Evolutionary conservation across 306 rosid genomes (phyloP).

Genomic region (Hylodesmum podocarpum): DNA sequence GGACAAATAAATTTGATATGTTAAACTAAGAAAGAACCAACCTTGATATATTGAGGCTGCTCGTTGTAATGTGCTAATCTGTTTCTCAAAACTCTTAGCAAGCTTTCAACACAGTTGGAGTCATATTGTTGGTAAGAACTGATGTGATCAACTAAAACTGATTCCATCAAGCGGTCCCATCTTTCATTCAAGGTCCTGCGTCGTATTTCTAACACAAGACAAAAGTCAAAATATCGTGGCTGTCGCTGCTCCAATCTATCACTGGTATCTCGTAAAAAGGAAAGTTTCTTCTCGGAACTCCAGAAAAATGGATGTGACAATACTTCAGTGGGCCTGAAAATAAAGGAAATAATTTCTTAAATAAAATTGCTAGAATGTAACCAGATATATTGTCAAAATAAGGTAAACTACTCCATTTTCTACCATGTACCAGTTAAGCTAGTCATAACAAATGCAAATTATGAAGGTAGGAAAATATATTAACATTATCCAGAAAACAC

Average conservation of each 20-base stretch:
- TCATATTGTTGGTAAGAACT: conserved; percentile 75
- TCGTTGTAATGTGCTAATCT: no score
- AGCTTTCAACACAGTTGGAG: conserved; percentile 70
- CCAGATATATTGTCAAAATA: background rate
- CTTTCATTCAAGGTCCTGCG: conserved; percentile 59
- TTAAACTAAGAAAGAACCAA: no score
- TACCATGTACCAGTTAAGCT: conserved; percentile 19
- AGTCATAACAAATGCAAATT: background rate
- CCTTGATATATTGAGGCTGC: no score
- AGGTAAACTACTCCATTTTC: background rate
- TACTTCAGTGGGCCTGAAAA: conserved; percentile 77
- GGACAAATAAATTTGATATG: no score
- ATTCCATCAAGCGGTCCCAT: conserved; percentile 78
- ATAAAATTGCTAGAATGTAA: conserved; percentile 17
- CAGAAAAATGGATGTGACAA: conserved; percentile 84
- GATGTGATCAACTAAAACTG: conserved; percentile 57
- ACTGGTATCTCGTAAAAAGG: conserved; percentile 80
- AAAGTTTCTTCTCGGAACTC: conserved; percentile 71
- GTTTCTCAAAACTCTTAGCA: no score
- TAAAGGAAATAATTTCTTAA: conserved; percentile 2
- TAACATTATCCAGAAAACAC: background rate
- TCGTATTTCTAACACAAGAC: no score
- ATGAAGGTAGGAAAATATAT: background rate
- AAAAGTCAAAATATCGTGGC: no score
- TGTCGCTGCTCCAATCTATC: conserved; percentile 77